These are phyloP conservation scores for Tulasnella sp. DNA, from an alignment of 768 basidiomycete genomes.

Conservation along the genomic window DNA sequence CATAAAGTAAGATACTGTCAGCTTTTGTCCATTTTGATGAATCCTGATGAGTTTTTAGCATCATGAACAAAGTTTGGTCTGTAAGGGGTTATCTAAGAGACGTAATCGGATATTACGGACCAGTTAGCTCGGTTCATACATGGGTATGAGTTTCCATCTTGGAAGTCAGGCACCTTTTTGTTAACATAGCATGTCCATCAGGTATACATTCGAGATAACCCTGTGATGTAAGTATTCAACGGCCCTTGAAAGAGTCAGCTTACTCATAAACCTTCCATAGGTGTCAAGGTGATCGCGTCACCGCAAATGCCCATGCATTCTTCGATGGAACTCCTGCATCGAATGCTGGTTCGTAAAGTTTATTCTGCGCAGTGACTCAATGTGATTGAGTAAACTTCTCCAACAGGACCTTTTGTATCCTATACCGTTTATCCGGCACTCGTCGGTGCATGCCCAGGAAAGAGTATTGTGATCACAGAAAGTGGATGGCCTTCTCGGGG, in stretches of 20 bases:
- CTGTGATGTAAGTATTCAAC: slow-evolving; percentile 10
- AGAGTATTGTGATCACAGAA: slow-evolving; percentile 9
- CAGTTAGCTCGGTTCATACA: slow-evolving; percentile 13
- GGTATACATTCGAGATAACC: slow-evolving; percentile 12
- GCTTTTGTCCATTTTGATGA: no score
- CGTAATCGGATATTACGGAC: not conserved
- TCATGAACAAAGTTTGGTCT: slow-evolving; percentile 12
- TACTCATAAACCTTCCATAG: no score
- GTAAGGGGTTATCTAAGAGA: slow-evolving; percentile 8
- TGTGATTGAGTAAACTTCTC: not conserved
- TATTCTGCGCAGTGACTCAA: not conserved
- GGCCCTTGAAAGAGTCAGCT: no score
- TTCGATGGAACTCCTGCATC: not conserved
- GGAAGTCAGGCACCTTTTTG: no score
- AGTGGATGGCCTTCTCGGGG: slow-evolving; percentile 12
- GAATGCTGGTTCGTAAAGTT: not conserved
- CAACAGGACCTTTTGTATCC: slow-evolving; percentile 3
- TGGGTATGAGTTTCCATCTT: no score
- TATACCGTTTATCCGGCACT: slow-evolving; percentile 5
- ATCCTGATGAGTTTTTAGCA: no score
- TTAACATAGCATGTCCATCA: no score
- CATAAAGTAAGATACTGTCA: no score
- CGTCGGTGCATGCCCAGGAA: slow-evolving; percentile 4
- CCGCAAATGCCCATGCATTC: slow-evolving; percentile 9
- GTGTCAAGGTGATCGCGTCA: not conserved